Evolutionary conservation across 106 monocot genomes (phyloP).

Genomic region (Phalaenopsis aphrodite): DNA sequence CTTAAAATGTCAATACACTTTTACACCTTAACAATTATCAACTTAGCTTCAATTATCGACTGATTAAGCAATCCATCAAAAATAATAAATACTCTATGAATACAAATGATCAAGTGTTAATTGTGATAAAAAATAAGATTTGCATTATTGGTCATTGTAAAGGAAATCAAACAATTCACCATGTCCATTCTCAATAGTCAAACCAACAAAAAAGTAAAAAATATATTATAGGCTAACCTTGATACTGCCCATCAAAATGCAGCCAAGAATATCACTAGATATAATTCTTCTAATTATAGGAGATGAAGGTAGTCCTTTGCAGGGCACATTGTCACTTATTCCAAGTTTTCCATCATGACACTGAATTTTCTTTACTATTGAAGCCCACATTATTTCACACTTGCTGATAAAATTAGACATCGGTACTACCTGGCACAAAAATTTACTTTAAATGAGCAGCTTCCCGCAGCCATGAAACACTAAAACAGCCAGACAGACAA

Average conservation of each 20-base stretch:
- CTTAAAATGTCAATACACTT: neutral
- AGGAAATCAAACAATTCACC: neutral
- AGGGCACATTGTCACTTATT: neutral
- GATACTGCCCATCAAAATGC: slow-evolving; percentile 59
- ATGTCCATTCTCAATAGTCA: neutral
- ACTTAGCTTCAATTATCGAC: neutral
- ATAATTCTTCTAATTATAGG: slow-evolving; percentile 47
- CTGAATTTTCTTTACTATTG: slow-evolving; percentile 17
- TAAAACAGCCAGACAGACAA: neutral
- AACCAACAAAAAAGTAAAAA: neutral
- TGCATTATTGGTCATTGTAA: neutral
- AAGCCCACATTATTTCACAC: slow-evolving; percentile 48
- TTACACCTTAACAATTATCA: neutral
- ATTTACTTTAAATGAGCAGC: neutral
- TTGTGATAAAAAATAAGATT: neutral
- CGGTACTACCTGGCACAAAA: slow-evolving; percentile 47
- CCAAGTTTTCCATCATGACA: slow-evolving; percentile 11
- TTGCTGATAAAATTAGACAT: slow-evolving; percentile 62
- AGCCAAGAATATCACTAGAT: slow-evolving; percentile 64
- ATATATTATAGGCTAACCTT: slow-evolving; percentile 33
- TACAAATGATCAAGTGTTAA: neutral
- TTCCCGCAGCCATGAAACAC: neutral
- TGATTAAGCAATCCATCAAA: neutral
- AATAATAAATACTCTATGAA: neutral
- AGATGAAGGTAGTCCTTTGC: slow-evolving; percentile 31